Percentiles rank a stretch among this genome's conserved stretches.
Evolutionary conservation across 2,329 filamentous ascomycete species (phyloP).

Genomic region (Tolypocladium guangdongense): DNA sequence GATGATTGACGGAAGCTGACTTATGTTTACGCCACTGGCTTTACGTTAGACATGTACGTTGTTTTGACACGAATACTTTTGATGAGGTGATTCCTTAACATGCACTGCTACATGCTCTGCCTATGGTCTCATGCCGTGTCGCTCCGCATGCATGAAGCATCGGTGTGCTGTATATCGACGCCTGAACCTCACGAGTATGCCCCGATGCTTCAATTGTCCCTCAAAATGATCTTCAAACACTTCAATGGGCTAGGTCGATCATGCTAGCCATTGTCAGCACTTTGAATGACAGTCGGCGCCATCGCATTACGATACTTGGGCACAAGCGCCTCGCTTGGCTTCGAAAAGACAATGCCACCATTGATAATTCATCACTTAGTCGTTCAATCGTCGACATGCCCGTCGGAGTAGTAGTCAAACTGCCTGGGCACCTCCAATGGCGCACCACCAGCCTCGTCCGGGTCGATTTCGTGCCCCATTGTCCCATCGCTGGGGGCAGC

Average conservation of each 20-base stretch:
- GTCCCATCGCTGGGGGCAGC: background rate
- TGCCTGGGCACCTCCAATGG: conserved; percentile 8
- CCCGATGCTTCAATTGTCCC: background rate
- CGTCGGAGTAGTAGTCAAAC: conserved; percentile 15
- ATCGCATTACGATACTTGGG: background rate
- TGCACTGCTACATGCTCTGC: background rate
- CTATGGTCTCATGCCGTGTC: too few relatives aligned
- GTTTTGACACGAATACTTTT: conserved; percentile 4
- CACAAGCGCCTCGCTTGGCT: background rate
- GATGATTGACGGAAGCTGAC: conserved; percentile 5
- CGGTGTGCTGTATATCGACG: background rate
- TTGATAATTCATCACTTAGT: background rate
- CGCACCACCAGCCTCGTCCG: conserved; percentile 7
- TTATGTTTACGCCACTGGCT: conserved; percentile 7
- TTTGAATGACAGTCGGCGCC: background rate
- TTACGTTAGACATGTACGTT: conserved; percentile 6
- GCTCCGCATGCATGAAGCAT: background rate
- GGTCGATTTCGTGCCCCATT: conserved; percentile 10
- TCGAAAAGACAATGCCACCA: background rate
- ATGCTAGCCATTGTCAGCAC: too few relatives aligned
- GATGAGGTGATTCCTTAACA: background rate
- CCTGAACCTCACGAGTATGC: background rate
- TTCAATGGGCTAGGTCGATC: too few relatives aligned
- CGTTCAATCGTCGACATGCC: background rate
- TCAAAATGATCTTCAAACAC: background rate